Evolutionary conservation across 306 rosid species (phyloP), one percentile per base, ranked within the genome.

Genomic region (Glycine soja): DNA sequence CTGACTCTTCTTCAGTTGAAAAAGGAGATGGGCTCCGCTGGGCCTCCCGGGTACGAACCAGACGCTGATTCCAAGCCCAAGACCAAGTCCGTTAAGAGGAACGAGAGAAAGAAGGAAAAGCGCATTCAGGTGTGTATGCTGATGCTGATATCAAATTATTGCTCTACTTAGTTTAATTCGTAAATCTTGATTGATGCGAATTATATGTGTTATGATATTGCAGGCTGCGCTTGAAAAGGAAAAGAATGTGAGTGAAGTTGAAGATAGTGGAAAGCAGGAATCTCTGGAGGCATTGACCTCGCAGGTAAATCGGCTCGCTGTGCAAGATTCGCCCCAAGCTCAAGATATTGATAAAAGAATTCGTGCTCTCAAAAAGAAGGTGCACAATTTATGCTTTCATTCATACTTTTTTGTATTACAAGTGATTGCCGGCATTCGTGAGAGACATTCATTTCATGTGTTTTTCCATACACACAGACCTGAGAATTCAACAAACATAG

Each of bases 101-200:
- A 95, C 57, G 98, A 91, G 73, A 91, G 93, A 83, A 95, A 95
- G 93, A 95, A 93, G 84, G 99, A 95, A 81, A 93, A 86, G 86
- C 93, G 98, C 70, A 81, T 86, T 68, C 98, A 93, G 97, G 99
- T 24, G 2, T 24, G 30, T 24, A 1, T 24, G 30, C 30, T 24
- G 30, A 24, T 24, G 24, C 24, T 19, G 24, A 19, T 59, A 5
- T 42, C 6, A 6, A 0, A 7, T 3, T 59, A 4, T 0, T 10
- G 6, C 42, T 61, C 66, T 61, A 8, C 7, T 61, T 24, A 4
- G 2, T 61, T 24, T 36, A 4, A 36, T 36, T 24, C 10, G 0
- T 64, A 0, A 12, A 12, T 64, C 43, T 38, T 38, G 6, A 4
- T 64, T 64, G 2, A 64, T 42, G 42, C 5, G 13, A 72, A 12